These are phyloP conservation scores for Solanum clarkiae DNA, from an alignment of 257 asterid species.

Conservation along the genomic window DNA sequence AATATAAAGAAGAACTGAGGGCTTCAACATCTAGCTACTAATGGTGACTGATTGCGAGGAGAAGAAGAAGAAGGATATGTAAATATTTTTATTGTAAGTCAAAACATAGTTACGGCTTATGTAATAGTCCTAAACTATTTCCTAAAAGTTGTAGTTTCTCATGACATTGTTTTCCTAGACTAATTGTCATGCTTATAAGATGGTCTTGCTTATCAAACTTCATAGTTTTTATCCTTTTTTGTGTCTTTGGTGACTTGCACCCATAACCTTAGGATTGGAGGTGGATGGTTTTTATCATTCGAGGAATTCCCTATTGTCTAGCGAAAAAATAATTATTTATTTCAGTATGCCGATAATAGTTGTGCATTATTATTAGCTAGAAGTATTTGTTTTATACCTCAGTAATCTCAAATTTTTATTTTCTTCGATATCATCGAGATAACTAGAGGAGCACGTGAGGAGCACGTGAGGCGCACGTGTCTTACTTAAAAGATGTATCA, in stretches of 20 bases:
- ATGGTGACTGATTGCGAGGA: background rate
- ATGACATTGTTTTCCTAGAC: background rate
- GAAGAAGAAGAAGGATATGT: background rate
- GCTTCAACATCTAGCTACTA: background rate
- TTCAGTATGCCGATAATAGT: background rate
- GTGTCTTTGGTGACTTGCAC: too few relatives aligned
- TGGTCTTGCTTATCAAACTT: background rate
- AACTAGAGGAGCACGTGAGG: too few relatives aligned
- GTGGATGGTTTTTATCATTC: too few relatives aligned
- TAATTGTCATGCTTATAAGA: background rate
- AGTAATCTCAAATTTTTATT: background rate
- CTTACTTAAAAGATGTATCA: background rate
- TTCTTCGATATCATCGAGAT: background rate
- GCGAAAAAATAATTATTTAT: too few relatives aligned
- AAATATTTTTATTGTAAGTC: background rate
- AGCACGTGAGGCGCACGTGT: background rate
- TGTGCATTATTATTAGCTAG: background rate
- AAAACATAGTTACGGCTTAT: background rate
- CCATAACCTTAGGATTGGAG: too few relatives aligned
- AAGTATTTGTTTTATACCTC: background rate
- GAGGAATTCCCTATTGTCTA: too few relatives aligned
- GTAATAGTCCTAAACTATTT: background rate
- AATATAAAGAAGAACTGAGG: conserved; percentile 41
- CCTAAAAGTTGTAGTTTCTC: background rate
- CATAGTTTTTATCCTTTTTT: too few relatives aligned